phyloP scores from a whole-genome alignment of 495 filamentous ascomycete genomes.

The Neurospora hispaniola region DNA sequence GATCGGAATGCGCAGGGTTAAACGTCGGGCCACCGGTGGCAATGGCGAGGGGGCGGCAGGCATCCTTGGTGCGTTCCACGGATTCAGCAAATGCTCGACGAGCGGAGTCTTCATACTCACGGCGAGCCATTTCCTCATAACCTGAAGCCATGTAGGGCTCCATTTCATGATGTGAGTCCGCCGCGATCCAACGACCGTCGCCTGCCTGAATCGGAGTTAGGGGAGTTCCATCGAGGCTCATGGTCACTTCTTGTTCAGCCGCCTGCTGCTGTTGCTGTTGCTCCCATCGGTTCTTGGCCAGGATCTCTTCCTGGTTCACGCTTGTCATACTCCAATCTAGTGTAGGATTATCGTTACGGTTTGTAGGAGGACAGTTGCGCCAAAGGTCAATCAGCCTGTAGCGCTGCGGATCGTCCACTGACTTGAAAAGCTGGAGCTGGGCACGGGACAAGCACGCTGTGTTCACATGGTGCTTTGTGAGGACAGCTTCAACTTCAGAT shows the following conservation, averaged over 20 bases:
- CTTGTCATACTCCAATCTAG: constrained; percentile 37
- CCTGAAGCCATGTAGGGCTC: constrained; percentile 67
- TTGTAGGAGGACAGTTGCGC: constrained; percentile 45
- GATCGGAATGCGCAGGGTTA: constrained; percentile 45
- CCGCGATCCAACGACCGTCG: constrained; percentile 38
- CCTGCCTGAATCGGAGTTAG: constrained; percentile 39
- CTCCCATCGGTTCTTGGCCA: constrained; percentile 43
- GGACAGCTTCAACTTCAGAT: constrained; percentile 28
- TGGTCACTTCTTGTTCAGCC: constrained; percentile 15
- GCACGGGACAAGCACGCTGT: constrained; percentile 41
- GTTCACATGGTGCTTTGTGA: constrained; percentile 41
- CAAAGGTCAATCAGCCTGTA: constrained; percentile 55
- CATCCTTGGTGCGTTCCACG: constrained; percentile 26
- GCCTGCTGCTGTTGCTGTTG: constrained; percentile 22
- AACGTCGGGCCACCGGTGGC: constrained; percentile 36
- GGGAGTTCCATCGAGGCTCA: constrained; percentile 40
- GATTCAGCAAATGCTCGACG: constrained; percentile 26
- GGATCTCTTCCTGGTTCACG: constrained; percentile 39
- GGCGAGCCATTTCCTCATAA: constrained; percentile 46
- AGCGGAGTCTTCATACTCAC: constrained; percentile 37
- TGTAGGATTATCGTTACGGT: constrained; percentile 28
- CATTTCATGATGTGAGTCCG: constrained; percentile 14
- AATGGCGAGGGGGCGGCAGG: constrained; percentile 26
- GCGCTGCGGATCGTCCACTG: constrained; percentile 46
- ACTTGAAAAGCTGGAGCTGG: constrained; percentile 52